phyloP scores from a whole-genome alignment of 2,329 filamentous ascomycete genomes.

The Botryotinia narcissicola region DNA sequence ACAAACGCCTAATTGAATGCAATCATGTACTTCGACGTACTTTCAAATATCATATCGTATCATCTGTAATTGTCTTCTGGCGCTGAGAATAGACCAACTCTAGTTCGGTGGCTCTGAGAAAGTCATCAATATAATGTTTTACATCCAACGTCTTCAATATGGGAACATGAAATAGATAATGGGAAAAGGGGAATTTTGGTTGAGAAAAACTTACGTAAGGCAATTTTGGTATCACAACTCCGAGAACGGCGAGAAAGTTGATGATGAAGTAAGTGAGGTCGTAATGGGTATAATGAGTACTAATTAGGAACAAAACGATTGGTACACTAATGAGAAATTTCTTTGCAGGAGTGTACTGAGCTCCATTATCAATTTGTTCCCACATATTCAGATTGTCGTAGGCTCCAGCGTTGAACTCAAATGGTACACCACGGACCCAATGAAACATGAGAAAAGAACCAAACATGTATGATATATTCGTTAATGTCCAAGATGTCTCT shows the following conservation, averaged over 20 bases:
- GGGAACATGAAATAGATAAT: not conserved
- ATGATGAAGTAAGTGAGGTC: constrained; percentile 95
- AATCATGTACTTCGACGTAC: constrained; percentile 23
- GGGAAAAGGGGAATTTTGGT: not conserved
- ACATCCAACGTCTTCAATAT: not conserved
- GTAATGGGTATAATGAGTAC: constrained; percentile 99
- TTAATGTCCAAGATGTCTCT: constrained; percentile 97
- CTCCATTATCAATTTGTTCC: constrained; percentile 99
- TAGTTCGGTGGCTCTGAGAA: constrained; percentile 70
- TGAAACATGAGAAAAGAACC: constrained; percentile 99
- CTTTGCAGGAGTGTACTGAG: constrained; percentile 97
- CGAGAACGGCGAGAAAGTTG: constrained; percentile 90
- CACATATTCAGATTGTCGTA: constrained; percentile 99
- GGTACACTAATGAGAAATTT: constrained; percentile 96
- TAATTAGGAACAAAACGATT: constrained; percentile 89
- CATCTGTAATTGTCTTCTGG: constrained; percentile 55
- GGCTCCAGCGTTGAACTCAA: constrained; percentile 97
- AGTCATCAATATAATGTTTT: constrained; percentile 24
- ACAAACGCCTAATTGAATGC: constrained; percentile 32
- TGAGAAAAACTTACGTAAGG: constrained; percentile 69
- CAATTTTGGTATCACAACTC: constrained; percentile 92
- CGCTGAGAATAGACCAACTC: constrained; percentile 69
- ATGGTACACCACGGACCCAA: constrained; percentile 94
- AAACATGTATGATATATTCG: constrained; percentile 99
- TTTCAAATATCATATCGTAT: constrained; percentile 10